phyloP scores from a whole-genome alignment of 176 grass and related monocot species.

The Secale cereale region DNA sequence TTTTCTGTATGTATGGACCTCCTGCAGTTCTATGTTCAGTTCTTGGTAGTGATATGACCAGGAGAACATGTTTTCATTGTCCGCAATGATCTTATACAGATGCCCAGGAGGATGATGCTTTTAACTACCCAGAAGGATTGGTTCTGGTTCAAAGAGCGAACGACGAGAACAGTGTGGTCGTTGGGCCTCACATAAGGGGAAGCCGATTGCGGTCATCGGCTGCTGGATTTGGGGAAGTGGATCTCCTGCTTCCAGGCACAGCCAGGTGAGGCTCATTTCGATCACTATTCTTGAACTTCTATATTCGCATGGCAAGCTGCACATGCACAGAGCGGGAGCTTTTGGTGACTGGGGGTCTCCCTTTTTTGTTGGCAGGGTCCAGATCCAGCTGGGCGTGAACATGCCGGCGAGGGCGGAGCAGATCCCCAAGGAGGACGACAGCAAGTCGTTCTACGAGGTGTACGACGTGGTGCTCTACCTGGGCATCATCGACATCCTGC shows the following conservation, averaged over 20 bases:
- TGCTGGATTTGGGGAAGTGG: constrained; percentile 93
- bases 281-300: not conserved
- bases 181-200: constrained; percentile 91
- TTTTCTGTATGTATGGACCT: not conserved
- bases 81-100: constrained; percentile 35
- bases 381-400: constrained; percentile 97
- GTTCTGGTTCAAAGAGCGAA: constrained; percentile 73
- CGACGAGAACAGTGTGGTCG: constrained; percentile 81
- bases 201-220: constrained; percentile 77
- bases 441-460: constrained; percentile 62
- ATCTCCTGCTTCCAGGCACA: constrained; percentile 95
- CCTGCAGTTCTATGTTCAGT: not conserved
- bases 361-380: constrained; percentile 54
- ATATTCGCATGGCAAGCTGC: not conserved
- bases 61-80: constrained; percentile 1
- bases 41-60: not conserved
- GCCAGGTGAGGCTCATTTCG: constrained; percentile 53
- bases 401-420: constrained; percentile 91
- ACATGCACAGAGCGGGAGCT: not conserved
- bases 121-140: constrained; percentile 67
- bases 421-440: constrained; percentile 46
- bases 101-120: constrained; percentile 79
- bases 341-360: not conserved
- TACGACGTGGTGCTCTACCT: constrained; percentile 95
- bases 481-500: constrained; percentile 98